These are phyloP conservation scores for Phytophthora litchii DNA, from an alignment of 352 stramenopile species.

Conservation along the genomic window DNA sequence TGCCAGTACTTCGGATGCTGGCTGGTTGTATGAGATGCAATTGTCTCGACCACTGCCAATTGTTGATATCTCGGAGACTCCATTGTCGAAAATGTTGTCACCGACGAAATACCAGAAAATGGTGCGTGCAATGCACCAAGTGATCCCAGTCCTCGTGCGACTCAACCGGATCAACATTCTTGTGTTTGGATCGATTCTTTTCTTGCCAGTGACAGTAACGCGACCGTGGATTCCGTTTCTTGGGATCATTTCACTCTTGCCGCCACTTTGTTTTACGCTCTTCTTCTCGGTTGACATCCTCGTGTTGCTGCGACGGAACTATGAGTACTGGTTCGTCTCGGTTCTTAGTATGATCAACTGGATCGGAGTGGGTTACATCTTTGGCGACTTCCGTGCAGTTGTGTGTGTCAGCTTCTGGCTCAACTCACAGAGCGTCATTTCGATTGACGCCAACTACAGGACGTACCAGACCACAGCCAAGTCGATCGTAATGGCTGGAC, in stretches of 20 bases:
- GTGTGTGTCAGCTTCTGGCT: constrained; percentile 31
- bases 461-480: constrained; percentile 25
- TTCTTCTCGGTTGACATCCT: constrained; percentile 37
- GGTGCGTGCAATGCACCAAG: constrained; percentile 8
- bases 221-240: constrained; percentile 15
- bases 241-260: constrained; percentile 7
- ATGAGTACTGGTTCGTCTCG: constrained; percentile 45
- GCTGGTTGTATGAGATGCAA: constrained; percentile 23
- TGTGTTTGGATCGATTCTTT: constrained; percentile 23
- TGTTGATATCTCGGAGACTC: constrained; percentile 18
- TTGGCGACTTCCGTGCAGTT: constrained; percentile 29
- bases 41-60: constrained; percentile 5
- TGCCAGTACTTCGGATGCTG: not conserved
- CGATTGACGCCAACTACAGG: constrained; percentile 43
- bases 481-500: constrained; percentile 31
- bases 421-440: constrained; percentile 27
- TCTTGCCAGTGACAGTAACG: constrained; percentile 5
- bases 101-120: not conserved
- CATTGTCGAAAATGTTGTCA: constrained; percentile 10
- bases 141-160: constrained; percentile 13
- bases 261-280: constrained; percentile 12
- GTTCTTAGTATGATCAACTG: constrained; percentile 36
- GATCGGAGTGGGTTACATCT: constrained; percentile 23
- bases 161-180: constrained; percentile 19
- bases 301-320: constrained; percentile 14